Evolutionary conservation across 129 eudicot species (phyloP), one percentile per base, ranked within the genome.

Genomic region (Escallonia rubra): DNA sequence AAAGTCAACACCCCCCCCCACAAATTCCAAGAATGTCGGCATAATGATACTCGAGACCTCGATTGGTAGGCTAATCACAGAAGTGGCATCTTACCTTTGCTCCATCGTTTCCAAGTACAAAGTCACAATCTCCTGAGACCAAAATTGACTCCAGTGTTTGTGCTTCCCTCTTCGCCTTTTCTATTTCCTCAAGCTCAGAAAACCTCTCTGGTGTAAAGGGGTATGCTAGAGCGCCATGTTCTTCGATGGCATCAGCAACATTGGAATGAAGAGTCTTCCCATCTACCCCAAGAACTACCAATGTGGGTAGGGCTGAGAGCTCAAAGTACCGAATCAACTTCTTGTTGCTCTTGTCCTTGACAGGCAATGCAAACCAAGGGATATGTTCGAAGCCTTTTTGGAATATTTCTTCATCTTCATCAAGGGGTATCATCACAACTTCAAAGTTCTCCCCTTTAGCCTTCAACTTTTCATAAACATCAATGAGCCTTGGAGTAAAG

Each of bases 181-280:
- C 89, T 23, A 81, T 69, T 77, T 86, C 80, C 54, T 81, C 94
- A 54, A 91, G 95, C 82, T 81, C 96, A 43, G 77, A 50, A 70
- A 91, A 83, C 65, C 76, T 81, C 72, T 83, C 90, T 7, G 89
- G 85, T 13, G 98, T 92, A 67, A 92, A 92, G n/a, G 96, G 98
- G 63, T 77, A 92, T 4, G 91, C 89, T 39, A 58, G 34, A n/a
- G 13, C n/a, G 38, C 98, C 98, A 38, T 92, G 87, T 53, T 88
- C 96, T 70, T 86, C 91, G 14, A 92, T 66, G 43, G 78, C 89
- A 43, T 86, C 91, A 59, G 81, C 89, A 34, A 70, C 95, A 68
- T 92, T 88, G 2, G 79, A 59, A 53, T 88, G 96, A 55, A 88
- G 85, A 23, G 96, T 92, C 65, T 86, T 89, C 43, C 98, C 98